Evolutionary conservation across 257 asterid genomes (phyloP).

Genomic region (Echites panduratus): DNA sequence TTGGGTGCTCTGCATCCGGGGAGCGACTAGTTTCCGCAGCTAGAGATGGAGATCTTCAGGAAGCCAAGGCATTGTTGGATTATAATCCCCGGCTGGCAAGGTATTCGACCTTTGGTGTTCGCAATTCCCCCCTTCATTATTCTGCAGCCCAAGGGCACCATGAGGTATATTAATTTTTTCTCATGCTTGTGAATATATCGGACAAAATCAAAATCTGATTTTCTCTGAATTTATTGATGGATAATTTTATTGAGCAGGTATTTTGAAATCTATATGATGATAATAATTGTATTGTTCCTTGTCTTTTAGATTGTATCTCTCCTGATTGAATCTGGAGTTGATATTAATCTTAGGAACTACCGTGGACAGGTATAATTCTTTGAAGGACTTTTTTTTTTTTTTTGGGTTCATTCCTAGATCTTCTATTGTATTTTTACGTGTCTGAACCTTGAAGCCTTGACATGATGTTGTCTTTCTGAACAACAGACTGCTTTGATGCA

Average conservation of each 20-base stretch:
- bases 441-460: background rate
- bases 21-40: conserved; percentile 89
- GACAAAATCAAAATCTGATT: conserved; percentile 1
- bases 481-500: conserved; percentile 91
- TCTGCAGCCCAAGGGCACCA: conserved; percentile 93
- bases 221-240: conserved; percentile 7
- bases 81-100: conserved; percentile 80
- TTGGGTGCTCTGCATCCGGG: conserved; percentile 93
- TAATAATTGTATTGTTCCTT: conserved; percentile 17
- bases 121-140: conserved; percentile 86
- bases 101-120: conserved; percentile 83
- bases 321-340: conserved; percentile 77
- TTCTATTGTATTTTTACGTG: background rate
- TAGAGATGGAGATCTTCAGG: conserved; percentile 90
- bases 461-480: conserved; percentile 19
- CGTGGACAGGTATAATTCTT: conserved; percentile 63
- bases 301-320: conserved; percentile 64
- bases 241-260: conserved; percentile 7
- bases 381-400: background rate
- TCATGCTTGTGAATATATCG: conserved; percentile 2
- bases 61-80: conserved; percentile 87
- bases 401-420: background rate
- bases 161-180: conserved; percentile 42
- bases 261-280: conserved; percentile 8
- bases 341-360: conserved; percentile 77